Percentiles rank a stretch among this genome's conserved stretches.
These are phyloP conservation scores for Hypoxylon sp. DNA, from an alignment of 2,329 filamentous ascomycete genomes.

Conservation along the genomic window DNA sequence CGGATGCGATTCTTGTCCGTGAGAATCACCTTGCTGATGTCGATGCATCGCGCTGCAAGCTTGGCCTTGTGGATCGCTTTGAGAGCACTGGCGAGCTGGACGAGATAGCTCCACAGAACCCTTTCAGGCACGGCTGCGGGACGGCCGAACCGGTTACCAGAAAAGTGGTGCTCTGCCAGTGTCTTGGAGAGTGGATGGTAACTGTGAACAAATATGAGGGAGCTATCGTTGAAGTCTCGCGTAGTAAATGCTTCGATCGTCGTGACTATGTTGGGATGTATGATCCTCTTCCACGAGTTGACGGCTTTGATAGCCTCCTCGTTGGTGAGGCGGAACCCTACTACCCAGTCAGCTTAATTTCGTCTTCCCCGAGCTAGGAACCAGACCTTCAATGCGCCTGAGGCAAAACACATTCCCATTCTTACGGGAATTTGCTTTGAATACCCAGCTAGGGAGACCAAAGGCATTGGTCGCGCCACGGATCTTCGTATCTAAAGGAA, in stretches of 20 bases:
- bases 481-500: slow-evolving; percentile 83
- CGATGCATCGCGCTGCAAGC: slow-evolving; percentile 85
- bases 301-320: slow-evolving; percentile 87
- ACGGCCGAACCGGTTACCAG: slow-evolving; percentile 55
- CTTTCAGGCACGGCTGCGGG: slow-evolving; percentile 69
- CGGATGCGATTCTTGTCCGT: slow-evolving; percentile 91
- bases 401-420: slow-evolving; percentile 90
- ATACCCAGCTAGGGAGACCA: slow-evolving; percentile 91
- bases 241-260: slow-evolving; percentile 94
- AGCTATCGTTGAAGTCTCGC: slow-evolving; percentile 91
- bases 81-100: slow-evolving; percentile 87
- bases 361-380: neutral
- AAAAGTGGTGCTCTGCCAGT: slow-evolving; percentile 81
- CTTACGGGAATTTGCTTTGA: slow-evolving; percentile 89
- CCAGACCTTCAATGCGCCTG: slow-evolving; percentile 78
- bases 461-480: slow-evolving; percentile 82
- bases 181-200: slow-evolving; percentile 94
- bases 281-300: slow-evolving; percentile 87
- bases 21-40: slow-evolving; percentile 86
- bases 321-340: slow-evolving; percentile 85
- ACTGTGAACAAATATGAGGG: slow-evolving; percentile 90
- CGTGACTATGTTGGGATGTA: slow-evolving; percentile 82
- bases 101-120: slow-evolving; percentile 88
- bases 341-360: slow-evolving; percentile 16
- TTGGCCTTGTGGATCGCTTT: slow-evolving; percentile 83